Base-by-base conservation (phyloP, 371 early-diverging fungal species). In the Zopfochytrium polystomum region DNA sequence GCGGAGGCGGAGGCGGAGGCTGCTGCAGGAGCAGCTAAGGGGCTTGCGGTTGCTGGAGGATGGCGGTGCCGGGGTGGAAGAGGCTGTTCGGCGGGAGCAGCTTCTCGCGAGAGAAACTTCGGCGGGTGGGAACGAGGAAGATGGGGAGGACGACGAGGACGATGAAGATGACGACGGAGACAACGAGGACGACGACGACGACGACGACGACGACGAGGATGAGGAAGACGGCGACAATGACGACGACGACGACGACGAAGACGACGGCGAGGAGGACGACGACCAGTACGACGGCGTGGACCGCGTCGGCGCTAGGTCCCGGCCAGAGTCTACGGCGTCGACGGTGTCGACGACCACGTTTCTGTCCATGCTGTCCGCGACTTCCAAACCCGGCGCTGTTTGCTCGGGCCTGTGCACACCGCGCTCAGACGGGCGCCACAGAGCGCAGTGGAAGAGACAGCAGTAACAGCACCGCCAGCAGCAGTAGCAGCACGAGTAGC, bases 321-420 rank as follows among this genome's bases (percentile, higher is more conserved):
- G 73, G 30, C 68, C 70, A 2, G 46, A 51, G 9, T 62, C 70
- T 2, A 38, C 65, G 13, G 66, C 57, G 27, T 65, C 70, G 20
- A 33, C 60, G 2, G 27, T 59, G 1, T 70, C 74, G 27, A 70
- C 70, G 1, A 20, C 56, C 2, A 52, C 66, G 25, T 68, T 72
- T 35, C 59, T 62, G 7, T 67, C 72, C 4, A 15, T 71, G 27
- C 42, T 52, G n/a, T n/a, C 45, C 18, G 58, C 32, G 50, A 20
- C 60, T 1, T 64, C 64, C 13, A 54, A 11, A 15, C 42, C 22
- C 38, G 7, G 38, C 7, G 38, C 38, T 7, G 7, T 38, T 23
- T 53, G 35, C n/a, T 5, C 25, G 20, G 53, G 32, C 30, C 44
- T 26, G 5, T 55, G 35, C 3, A 9, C 5, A 26, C 26, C 30